Percentiles rank a stretch among this genome's conserved stretches.
Conservation (phyloP, 2,329 filamentous ascomycete species). For the Pleoardoris graminearum region DNA sequence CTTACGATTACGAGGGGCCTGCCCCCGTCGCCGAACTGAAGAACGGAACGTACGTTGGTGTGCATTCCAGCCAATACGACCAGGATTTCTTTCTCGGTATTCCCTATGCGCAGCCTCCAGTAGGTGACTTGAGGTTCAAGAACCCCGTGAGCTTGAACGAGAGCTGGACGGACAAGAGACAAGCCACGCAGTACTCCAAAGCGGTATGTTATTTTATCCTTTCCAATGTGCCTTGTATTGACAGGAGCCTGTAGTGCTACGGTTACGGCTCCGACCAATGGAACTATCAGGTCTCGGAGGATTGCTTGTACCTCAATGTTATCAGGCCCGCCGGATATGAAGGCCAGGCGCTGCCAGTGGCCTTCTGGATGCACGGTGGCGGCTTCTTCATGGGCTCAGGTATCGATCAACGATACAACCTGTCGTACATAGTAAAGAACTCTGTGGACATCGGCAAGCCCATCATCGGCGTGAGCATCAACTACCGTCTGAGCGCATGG, state of each 20-base stretch:
- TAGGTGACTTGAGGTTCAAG: conserved; percentile 53
- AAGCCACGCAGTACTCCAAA: conserved; percentile 41
- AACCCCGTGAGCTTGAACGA: conserved; percentile 52
- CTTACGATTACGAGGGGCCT: neutral
- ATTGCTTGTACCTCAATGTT: conserved; percentile 57
- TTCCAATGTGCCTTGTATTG: neutral
- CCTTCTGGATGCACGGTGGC: conserved; percentile 61
- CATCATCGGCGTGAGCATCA: conserved; percentile 50
- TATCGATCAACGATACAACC: conserved; percentile 58
- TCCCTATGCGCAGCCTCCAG: conserved; percentile 46
- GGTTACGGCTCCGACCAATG: conserved; percentile 42
- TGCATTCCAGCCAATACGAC: conserved; percentile 43
- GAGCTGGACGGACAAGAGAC: conserved; percentile 38
- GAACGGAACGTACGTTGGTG: conserved; percentile 47
- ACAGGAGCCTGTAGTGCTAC: conserved; percentile 33
- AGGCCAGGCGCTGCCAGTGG: conserved; percentile 53
- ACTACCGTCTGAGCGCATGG: conserved; percentile 60
- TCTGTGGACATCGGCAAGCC: conserved; percentile 53
- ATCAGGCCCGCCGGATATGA: conserved; percentile 47
- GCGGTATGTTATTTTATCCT: conserved; percentile 22
- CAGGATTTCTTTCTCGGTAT: conserved; percentile 53
- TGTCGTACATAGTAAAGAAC: conserved; percentile 52
- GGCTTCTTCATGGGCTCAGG: conserved; percentile 54
- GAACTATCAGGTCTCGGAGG: conserved; percentile 57
- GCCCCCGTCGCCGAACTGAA: conserved; percentile 18